These are phyloP conservation scores for Colletotrichum navitas DNA, from an alignment of 2,329 filamentous ascomycete genomes.

Conservation along the genomic window DNA sequence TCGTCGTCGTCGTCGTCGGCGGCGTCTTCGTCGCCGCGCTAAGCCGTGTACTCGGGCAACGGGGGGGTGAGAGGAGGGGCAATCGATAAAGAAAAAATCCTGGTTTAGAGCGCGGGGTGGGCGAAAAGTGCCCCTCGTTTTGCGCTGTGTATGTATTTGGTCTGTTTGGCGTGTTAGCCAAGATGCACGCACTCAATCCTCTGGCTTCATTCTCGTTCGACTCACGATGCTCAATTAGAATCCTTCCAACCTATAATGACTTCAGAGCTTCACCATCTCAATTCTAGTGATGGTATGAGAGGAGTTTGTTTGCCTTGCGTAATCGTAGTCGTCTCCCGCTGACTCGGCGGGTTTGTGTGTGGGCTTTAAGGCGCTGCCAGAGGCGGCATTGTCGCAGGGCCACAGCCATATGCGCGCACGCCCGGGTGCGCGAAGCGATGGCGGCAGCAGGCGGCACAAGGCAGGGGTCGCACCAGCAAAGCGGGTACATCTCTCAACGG, in stretches of 20 bases:
- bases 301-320: background rate
- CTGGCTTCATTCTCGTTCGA: background rate
- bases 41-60: background rate
- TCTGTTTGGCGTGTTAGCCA: background rate
- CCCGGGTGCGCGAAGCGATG: background rate
- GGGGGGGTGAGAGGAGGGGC: conserved; percentile 15
- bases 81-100: conserved; percentile 14
- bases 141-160: background rate
- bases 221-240: background rate
- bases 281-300: background rate
- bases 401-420: conserved; percentile 16
- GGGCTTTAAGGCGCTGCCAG: background rate
- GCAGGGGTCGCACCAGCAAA: background rate
- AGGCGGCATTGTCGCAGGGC: conserved; percentile 17
- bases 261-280: too few species aligned
- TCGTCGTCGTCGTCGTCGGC: background rate
- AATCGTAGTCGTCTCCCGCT: conserved; percentile 11
- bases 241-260: too few species aligned
- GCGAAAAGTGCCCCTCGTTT: conserved; percentile 36
- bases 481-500: background rate
- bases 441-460: background rate
- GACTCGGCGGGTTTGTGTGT: conserved; percentile 23
- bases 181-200: background rate
- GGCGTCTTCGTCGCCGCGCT: background rate
- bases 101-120: conserved; percentile 29